Evolutionary conservation across 108 stramenopile genomes (phyloP), one percentile per base, ranked within the genome.

Genomic region (Nitzschia sp.): DNA sequence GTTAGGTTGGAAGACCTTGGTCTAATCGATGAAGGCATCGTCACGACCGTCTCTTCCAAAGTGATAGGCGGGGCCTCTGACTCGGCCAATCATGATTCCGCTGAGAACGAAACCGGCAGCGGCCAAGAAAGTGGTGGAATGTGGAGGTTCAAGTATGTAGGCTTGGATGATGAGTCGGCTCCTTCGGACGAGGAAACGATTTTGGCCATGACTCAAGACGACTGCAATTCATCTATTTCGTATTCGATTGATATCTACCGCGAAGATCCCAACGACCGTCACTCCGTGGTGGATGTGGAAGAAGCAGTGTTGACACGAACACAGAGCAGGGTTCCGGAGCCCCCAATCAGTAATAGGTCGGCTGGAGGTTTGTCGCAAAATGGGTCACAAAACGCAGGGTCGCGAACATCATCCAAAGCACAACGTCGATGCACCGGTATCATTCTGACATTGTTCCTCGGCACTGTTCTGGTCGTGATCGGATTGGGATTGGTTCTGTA

Each of bases 401-500:
- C 38, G 9, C 38, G 38, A 6, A n/a, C n/a, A n/a, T n/a, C n/a
- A n/a, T n/a, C n/a, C 38, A 50, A 50, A n/a, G 5, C 48, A 50
- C 13, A 22, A 50, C 8, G 19, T 11, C 48, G 48, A 4, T 50
- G 48, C 17, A 50, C 48, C 13, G 48, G 19, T 19, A 22, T 50
- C 48, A n/a, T 50, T 21, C 8, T 50, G 13, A 22, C 48, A 11
- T 22, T 50, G 48, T 50, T 50, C 19, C 4, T 50, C 16, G 4
- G 8, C 9, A n/a, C 19, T 21, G 9, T 4, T 21, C 19, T 50
- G 48, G 21, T n/a, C 19, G 21, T 21, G 5, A 50, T 50, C 19
- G 48, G 48, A 21, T 21, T 50, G 48, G 48, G 19, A 50, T 50
- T 50, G 48, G 48, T 56, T 13, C 56, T 58, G 11, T 31, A 15